Evolutionary conservation across 2,329 filamentous ascomycete genomes (phyloP).

Genomic region (Fusarium guadeloupense): DNA sequence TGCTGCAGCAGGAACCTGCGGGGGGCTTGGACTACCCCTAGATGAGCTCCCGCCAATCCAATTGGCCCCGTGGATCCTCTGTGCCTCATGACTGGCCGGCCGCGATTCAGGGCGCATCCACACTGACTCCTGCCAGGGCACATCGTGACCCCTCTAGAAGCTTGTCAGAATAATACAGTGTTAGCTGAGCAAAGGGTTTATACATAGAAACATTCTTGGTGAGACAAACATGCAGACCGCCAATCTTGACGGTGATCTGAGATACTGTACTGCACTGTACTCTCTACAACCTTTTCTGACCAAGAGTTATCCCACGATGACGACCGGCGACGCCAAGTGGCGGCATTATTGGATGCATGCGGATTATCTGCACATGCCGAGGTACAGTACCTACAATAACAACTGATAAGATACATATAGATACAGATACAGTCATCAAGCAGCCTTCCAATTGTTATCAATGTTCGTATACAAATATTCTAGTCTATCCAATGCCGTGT

Average conservation of each 20-base stretch:
- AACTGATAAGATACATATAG: too few relatives aligned
- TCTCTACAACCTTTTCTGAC: conserved; percentile 11
- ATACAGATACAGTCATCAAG: too few relatives aligned
- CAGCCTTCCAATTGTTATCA: too few relatives aligned
- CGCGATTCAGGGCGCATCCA: conserved; percentile 26
- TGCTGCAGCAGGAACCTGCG: conserved; percentile 12
- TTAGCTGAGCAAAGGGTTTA: conserved; percentile 16
- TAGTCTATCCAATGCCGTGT: too few relatives aligned
- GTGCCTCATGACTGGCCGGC: conserved; percentile 41
- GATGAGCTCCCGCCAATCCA: conserved; percentile 30
- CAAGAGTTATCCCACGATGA: conserved; percentile 16
- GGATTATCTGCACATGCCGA: conserved; percentile 6
- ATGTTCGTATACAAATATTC: too few relatives aligned
- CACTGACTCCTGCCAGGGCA: conserved; percentile 19
- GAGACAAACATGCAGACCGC: conserved; percentile 26
- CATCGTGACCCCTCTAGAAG: conserved; percentile 33
- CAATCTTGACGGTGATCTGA: conserved; percentile 8
- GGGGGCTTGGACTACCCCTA: conserved; percentile 9
- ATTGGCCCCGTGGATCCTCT: conserved; percentile 42
- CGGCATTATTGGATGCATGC: conserved; percentile 22
- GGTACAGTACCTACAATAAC: too few relatives aligned
- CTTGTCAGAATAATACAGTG: conserved; percentile 36
- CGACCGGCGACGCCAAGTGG: conserved; percentile 23
- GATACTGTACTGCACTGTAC: conserved; percentile 9
- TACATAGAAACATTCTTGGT: conserved; percentile 14